Conservation (phyloP, 2,329 filamentous ascomycete genomes). For the Pseudogymnoascus sp. region DNA sequence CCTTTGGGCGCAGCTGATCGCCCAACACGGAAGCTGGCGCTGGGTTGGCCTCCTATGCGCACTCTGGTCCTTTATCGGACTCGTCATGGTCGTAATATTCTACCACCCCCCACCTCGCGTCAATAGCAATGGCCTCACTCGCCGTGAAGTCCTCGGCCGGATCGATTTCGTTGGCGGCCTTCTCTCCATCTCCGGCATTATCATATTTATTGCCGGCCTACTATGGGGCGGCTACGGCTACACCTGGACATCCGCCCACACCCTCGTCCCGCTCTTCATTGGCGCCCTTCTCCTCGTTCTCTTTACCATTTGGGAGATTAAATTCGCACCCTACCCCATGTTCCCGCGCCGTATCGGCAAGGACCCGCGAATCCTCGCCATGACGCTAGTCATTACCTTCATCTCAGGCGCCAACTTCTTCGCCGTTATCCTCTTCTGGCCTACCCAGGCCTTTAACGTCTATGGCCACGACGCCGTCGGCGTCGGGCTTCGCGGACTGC, state of each 20-base stretch:
- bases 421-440: conserved; percentile 51
- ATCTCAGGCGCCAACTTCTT: conserved; percentile 53
- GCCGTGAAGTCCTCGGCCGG: conserved; percentile 29
- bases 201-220: conserved; percentile 35
- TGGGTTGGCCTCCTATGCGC: conserved; percentile 46
- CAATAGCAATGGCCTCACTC: conserved; percentile 32
- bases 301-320: conserved; percentile 47
- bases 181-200: conserved; percentile 40
- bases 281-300: conserved; percentile 38
- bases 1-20: conserved; percentile 50
- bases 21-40: conserved; percentile 41
- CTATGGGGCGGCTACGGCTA: conserved; percentile 55
- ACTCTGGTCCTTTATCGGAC: conserved; percentile 43
- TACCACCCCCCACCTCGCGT: conserved; percentile 45
- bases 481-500: conserved; percentile 57
- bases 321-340: conserved; percentile 40
- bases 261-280: conserved; percentile 45
- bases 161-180: conserved; percentile 46
- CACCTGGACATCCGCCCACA: conserved; percentile 45
- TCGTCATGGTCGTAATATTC: conserved; percentile 42
- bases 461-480: conserved; percentile 56
- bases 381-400: conserved; percentile 50
- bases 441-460: conserved; percentile 55
- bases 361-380: conserved; percentile 40
- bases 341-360: conserved; percentile 44